Conservation (phyloP, 2,329 filamentous ascomycete species). For the Shiraia sp. region DNA sequence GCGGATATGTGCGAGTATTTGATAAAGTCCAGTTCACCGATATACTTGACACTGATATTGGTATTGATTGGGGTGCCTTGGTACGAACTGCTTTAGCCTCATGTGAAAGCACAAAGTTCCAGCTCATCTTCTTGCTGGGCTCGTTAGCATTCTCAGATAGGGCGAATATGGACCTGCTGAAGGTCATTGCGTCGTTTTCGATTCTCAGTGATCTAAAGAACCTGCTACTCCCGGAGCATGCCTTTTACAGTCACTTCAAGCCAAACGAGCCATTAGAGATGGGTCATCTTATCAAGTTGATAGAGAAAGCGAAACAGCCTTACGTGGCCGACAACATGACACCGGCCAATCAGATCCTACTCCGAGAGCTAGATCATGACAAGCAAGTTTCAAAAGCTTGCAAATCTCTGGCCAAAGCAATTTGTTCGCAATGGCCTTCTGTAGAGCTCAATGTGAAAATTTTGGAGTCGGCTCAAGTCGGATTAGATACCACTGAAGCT, state of each 20-base stretch:
- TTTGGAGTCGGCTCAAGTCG: constrained; percentile 27
- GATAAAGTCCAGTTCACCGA: constrained; percentile 45
- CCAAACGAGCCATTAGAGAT: constrained; percentile 37
- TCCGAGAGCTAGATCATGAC: constrained; percentile 28
- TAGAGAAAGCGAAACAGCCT: constrained; percentile 24
- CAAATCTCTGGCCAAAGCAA: constrained; percentile 44
- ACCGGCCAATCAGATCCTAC: constrained; percentile 31
- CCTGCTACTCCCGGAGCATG: constrained; percentile 43
- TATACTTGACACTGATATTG: constrained; percentile 44
- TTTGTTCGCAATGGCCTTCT: constrained; percentile 47
- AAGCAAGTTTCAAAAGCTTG: constrained; percentile 35
- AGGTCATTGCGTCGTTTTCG: constrained; percentile 52
- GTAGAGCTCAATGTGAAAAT: constrained; percentile 33
- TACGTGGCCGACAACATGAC: background rate
- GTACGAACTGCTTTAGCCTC: constrained; percentile 42
- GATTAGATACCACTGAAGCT: constrained; percentile 41
- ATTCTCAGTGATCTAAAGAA: constrained; percentile 46
- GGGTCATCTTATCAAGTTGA: constrained; percentile 36
- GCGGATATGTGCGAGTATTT: constrained; percentile 45
- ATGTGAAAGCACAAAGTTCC: constrained; percentile 29
- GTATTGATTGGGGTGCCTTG: constrained; percentile 51
- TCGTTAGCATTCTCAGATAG: constrained; percentile 49
- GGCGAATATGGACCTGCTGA: constrained; percentile 48
- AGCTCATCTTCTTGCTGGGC: constrained; percentile 53
- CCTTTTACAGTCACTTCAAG: constrained; percentile 41